Evolutionary conservation across 768 basidiomycete species (phyloP), one percentile per base, ranked within the genome.

Genomic region (Kwoniella sp.): DNA sequence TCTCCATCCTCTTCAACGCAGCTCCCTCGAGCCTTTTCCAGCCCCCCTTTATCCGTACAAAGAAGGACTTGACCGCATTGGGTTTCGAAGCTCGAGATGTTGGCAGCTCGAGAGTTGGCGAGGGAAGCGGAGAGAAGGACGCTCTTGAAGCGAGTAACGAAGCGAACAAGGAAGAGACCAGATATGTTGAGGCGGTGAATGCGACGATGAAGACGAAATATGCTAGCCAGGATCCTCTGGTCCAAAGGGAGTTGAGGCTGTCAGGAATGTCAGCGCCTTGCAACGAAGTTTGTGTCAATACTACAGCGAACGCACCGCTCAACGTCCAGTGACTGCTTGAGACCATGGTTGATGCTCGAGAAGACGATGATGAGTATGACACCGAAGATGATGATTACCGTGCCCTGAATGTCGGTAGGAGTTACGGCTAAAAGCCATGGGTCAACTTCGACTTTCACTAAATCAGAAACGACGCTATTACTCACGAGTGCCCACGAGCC

Each of bases 241-340:
- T 84, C 94, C 94, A 98, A 41, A 97, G 86, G 63, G 85, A 83
- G 7, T 91, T 90, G 57, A 98, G 85, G 68, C 89, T 90, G 34
- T 81, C 78, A 13, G 26, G 11, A 7, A 25, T n/a, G 31, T 61
- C 29, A 63, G 65, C 56, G 5, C 28, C 20, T 17, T 17, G 22
- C 25, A 2, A 25, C 52, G 25, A 37, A 9, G 41, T 41, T 1
- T 28, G 22, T 41, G 37, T 12, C 38, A 50, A 29, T 30, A 20
- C 25, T 1, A 29, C 12, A 38, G 58, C 8, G 20, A 29, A 63
- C 75, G 50, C 58, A 75, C 77, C 78, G 68, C 12, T 64, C 58
- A n/a, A 80, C 59, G 31, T 55, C 66, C 26, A 80, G 63, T 8
- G 71, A 68, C 55, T 74, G 74, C 41, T 72, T 68, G 8, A 81